Conservation (phyloP, 2,329 filamentous ascomycete species). For the Claviceps quebecensis region DNA sequence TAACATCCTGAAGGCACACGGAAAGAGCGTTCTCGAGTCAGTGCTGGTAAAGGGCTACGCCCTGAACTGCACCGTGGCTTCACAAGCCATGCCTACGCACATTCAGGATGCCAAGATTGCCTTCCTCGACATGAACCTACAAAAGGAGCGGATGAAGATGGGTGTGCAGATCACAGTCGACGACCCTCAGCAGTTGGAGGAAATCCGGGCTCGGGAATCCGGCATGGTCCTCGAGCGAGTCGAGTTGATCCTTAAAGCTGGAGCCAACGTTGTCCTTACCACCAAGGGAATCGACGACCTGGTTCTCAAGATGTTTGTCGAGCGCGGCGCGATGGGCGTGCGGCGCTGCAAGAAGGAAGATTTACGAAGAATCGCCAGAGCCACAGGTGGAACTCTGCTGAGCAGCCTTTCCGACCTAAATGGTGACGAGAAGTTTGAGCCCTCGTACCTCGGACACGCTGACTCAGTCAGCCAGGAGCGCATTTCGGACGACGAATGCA, state of each 20-base stretch:
- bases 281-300: conserved; percentile 98
- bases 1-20: conserved; percentile 96
- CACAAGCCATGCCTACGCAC: conserved; percentile 91
- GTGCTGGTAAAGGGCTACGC: conserved; percentile 91
- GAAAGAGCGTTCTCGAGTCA: conserved; percentile 81
- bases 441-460: conserved; percentile 75
- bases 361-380: conserved; percentile 84
- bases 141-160: conserved; percentile 98
- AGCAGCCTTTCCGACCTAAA: conserved; percentile 92
- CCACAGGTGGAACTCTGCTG: conserved; percentile 84
- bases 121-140: conserved; percentile 91
- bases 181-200: conserved; percentile 91
- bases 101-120: conserved; percentile 94
- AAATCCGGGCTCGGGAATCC: conserved; percentile 85
- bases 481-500: conserved; percentile 98
- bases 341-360: conserved; percentile 98
- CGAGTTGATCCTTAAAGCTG: conserved; percentile 94
- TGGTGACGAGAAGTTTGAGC: conserved; percentile 91
- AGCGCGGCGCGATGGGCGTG: conserved; percentile 90
- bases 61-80: conserved; percentile 95
- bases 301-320: conserved; percentile 85
- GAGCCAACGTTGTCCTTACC: conserved; percentile 89
- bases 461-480: conserved; percentile 97
- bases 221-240: conserved; percentile 88
- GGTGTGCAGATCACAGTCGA: conserved; percentile 97